Percentiles rank a stretch among this genome's conserved stretches.
These are phyloP conservation scores for Lactarius psammicola DNA, from an alignment of 768 basidiomycete species.

Conservation along the genomic window DNA sequence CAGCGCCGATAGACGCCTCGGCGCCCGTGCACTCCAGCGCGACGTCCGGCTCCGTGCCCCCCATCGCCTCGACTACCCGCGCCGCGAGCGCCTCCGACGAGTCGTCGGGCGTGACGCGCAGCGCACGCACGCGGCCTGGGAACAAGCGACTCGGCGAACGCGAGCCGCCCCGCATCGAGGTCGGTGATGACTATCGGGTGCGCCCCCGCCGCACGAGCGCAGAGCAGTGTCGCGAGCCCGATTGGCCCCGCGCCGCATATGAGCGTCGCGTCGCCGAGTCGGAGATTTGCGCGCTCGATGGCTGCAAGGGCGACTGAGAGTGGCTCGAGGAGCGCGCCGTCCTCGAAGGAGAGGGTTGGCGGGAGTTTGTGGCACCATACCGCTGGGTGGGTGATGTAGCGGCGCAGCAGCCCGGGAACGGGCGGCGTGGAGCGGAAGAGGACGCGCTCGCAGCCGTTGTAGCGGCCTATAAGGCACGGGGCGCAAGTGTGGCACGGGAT, in stretches of 20 bases:
- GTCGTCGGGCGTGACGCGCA: conserved; percentile 50
- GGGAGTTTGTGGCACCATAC: conserved; percentile 58
- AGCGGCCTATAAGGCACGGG: conserved; percentile 59
- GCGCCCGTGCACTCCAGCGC: conserved; percentile 65
- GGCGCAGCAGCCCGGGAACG: conserved; percentile 36
- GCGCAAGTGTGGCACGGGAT: conserved; percentile 66
- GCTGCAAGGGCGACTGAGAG: conserved; percentile 66
- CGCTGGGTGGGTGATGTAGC: conserved; percentile 27
- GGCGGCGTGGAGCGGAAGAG: conserved; percentile 74
- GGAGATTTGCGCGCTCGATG: conserved; percentile 60
- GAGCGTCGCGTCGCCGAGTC: conserved; percentile 61
- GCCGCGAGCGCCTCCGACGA: conserved; percentile 51
- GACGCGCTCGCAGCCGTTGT: conserved; percentile 54
- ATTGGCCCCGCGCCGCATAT: conserved; percentile 71
- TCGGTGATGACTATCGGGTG: conserved; percentile 71
- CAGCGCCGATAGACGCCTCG: conserved; percentile 59
- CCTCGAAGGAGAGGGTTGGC: conserved; percentile 59
- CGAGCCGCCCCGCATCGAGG: conserved; percentile 60
- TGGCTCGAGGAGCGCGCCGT: conserved; percentile 67
- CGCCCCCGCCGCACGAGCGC: conserved; percentile 65
- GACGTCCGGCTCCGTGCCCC: conserved; percentile 45
- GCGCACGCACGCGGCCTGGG: conserved; percentile 44
- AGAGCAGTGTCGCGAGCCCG: conserved; percentile 58
- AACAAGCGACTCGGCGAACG: conserved; percentile 61
- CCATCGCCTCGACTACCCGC: conserved; percentile 52